Base-by-base conservation (phyloP, 371 early-diverging fungal species). In the Mortierella sp. region DNA sequence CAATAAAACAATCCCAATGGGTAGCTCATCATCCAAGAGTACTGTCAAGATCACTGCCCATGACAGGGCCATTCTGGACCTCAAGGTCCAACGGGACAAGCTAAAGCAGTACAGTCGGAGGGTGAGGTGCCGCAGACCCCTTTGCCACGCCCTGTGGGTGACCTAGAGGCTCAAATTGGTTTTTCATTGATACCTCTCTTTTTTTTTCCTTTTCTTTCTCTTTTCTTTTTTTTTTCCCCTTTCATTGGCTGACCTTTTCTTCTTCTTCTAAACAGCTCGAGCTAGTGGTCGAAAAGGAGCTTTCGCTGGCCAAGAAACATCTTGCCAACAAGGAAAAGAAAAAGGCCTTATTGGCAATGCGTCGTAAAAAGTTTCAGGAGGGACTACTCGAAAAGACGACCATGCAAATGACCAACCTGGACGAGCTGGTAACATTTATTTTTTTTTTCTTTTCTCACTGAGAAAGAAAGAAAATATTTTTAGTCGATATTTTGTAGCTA, bases 291-390 rank as follows among this genome's bases (percentile, higher is more conserved):
- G 83, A 82, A 7, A 88, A 89, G 68, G 96, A 94, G 74, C 80
- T 89, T 18, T 84, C 85, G 57, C 77, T 89, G 44, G 95, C 95
- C 14, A 86, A 87, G 57, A 60, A 81, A 26, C 88, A 89, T 56
- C 69, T 96, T 29, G 81, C 75, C 11, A 85, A 85, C 62, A 93
- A 92, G 15, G 92, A 97, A 81, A 94, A 94, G 68, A 82, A 85
- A 57, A 88, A 91, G 18, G 98, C 98, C 0, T 83, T 97, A 43
- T 73, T 98, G 46, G 97, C 98, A 0, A 85, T 98, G 18, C 90
- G 92, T 74, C 96, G 96, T 85, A 97, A 97, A 77, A 97, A 97
- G 81, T 97, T 96, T 74, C 98, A 98, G 80, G 93, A 96, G 70
- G 90, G 90, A 58, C 84, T 97, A 62, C 81, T 97, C 19, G 87